Percentiles rank a stretch among this genome's conserved stretches.
phyloP scores from a whole-genome alignment of 2,329 filamentous ascomycete species.

The Aspergillus sp. region DNA sequence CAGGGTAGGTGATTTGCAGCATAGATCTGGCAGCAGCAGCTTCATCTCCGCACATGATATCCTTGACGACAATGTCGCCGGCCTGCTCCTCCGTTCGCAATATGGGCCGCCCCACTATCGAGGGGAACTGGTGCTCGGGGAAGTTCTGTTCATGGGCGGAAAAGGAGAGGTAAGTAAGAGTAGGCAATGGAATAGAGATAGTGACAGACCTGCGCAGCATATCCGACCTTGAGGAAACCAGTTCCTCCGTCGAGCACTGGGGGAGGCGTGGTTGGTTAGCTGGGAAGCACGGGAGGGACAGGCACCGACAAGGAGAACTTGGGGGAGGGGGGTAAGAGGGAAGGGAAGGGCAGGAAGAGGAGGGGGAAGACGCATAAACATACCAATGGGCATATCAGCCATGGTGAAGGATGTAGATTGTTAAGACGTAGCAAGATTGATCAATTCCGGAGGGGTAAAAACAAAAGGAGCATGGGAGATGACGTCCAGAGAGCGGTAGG shows the following conservation, averaged over 20 bases:
- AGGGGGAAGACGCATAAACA: conserved; percentile 14
- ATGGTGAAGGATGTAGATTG: conserved; percentile 31
- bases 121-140: conserved; percentile 97
- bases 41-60: conserved; percentile 99
- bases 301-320: conserved; percentile 2
- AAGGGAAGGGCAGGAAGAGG: conserved; percentile 16
- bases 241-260: conserved; percentile 98
- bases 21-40: conserved; percentile 92
- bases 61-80: conserved; percentile 77
- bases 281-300: conserved; percentile 12
- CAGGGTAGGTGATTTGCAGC: conserved; percentile 96
- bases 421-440: conserved; percentile 4
- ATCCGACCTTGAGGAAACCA: conserved; percentile 99
- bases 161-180: conserved; percentile 11
- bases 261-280: conserved; percentile 30
- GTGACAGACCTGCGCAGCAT: conserved; percentile 75
- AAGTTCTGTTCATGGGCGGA: conserved; percentile 69
- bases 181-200: not conserved
- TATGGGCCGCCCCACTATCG: conserved; percentile 96
- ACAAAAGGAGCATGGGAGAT: conserved; percentile 16
- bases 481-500: conserved; percentile 14
- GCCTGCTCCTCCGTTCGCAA: conserved; percentile 90
- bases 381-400: conserved; percentile 55
- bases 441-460: conserved; percentile 15
- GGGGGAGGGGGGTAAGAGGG: conserved; percentile 25